A percentile compares a stretch with the other conserved stretches of the same genome.
These are phyloP conservation scores for Heliamphora pulchella DNA, from an alignment of 179 eudicot genomes.

Conservation along the genomic window DNA sequence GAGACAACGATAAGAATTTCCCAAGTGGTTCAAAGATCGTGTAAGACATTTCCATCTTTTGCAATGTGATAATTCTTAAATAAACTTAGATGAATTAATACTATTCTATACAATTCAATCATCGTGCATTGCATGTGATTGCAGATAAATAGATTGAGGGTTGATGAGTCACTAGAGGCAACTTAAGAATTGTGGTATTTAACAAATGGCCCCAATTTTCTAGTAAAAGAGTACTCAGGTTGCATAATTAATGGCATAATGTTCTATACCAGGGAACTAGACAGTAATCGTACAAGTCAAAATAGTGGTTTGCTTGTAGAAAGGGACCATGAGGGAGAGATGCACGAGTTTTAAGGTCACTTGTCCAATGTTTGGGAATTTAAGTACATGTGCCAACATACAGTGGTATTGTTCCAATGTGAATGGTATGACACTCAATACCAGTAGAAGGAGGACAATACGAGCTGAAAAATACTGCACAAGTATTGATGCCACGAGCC, in stretches of 20 bases:
- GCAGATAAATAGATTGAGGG: not conserved
- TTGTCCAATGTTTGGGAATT: not conserved
- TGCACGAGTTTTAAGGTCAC: not conserved
- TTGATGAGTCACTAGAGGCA: not conserved
- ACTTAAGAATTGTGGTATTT: not conserved
- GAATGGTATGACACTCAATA: not conserved
- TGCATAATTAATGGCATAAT: constrained; percentile 4
- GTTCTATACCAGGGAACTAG: not conserved
- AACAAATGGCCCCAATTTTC: not conserved
- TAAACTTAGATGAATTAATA: too few relatives aligned
- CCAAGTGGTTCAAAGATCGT: too few relatives aligned
- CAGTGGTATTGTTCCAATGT: not conserved
- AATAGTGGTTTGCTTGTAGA: constrained; percentile 3
- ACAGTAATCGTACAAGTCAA: not conserved
- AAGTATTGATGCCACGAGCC: not conserved
- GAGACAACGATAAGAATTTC: too few relatives aligned
- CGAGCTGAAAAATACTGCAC: not conserved
- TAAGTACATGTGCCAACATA: not conserved
- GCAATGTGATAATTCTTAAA: too few relatives aligned
- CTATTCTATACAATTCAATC: too few relatives aligned
- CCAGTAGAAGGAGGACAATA: not conserved
- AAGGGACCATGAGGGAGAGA: not conserved
- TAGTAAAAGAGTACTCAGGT: not conserved
- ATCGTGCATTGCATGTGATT: not conserved
- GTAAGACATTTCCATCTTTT: too few relatives aligned